A percentile compares a stretch with the other conserved stretches of the same genome.
Conservation (phyloP, 2,329 filamentous ascomycete species). For the Domatiomyces globalis region DNA sequence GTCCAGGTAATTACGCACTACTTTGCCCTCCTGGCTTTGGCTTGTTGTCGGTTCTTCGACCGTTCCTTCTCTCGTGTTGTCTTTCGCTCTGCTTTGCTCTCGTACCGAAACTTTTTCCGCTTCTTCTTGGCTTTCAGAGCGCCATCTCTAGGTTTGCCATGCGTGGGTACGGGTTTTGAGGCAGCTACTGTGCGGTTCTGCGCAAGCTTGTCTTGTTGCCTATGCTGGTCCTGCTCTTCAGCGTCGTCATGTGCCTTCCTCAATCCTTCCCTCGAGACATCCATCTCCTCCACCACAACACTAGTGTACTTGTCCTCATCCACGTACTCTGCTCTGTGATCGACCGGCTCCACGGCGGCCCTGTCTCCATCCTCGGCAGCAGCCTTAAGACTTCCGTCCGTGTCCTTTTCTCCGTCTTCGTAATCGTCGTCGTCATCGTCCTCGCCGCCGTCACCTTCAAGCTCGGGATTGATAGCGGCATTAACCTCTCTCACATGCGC, state of each 20-base stretch:
- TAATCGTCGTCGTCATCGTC: conserved; percentile 12
- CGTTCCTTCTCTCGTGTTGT: conserved; percentile 47
- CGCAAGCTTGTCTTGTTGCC: conserved; percentile 9
- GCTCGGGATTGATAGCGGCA: conserved; percentile 49
- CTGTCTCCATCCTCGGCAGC: not conserved
- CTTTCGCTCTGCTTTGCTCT: conserved; percentile 70
- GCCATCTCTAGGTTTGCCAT: conserved; percentile 23
- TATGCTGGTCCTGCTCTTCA: conserved; percentile 23
- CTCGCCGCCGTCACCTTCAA: conserved; percentile 24
- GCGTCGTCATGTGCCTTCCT: conserved; percentile 34
- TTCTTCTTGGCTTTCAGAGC: conserved; percentile 55
- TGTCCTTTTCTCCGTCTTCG: conserved; percentile 8
- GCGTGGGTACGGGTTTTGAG: conserved; percentile 35
- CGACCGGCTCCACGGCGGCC: conserved; percentile 37
- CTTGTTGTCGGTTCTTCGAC: conserved; percentile 55
- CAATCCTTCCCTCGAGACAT: conserved; percentile 60
- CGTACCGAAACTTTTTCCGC: conserved; percentile 86
- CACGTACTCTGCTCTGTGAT: conserved; percentile 85
- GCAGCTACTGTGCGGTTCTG: conserved; percentile 8
- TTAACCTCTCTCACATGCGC: conserved; percentile 68
- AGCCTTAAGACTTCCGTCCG: conserved; percentile 18
- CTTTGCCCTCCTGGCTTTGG: conserved; percentile 19
- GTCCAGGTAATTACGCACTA: not conserved
- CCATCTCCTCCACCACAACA: conserved; percentile 82
- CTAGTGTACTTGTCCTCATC: conserved; percentile 94